Evolutionary conservation across 2,329 filamentous ascomycete species (phyloP).

Genomic region (Chaetomium sp.): DNA sequence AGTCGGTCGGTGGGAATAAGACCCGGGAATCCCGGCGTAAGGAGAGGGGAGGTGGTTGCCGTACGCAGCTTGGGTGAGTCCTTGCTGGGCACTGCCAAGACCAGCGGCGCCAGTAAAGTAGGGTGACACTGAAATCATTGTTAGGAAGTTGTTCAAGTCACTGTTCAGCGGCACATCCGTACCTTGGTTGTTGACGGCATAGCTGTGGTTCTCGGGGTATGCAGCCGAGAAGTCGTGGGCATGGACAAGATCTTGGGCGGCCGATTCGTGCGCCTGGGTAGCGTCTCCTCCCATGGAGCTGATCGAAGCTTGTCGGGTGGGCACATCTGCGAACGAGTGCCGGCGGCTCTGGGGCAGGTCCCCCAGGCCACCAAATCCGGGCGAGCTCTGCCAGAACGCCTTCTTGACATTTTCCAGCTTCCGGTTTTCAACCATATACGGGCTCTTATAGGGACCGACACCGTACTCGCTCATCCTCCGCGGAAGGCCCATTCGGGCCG

Average conservation of each 20-base stretch:
- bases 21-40: slow-evolving; percentile 49
- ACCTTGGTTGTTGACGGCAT: slow-evolving; percentile 42
- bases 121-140: slow-evolving; percentile 34
- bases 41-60: slow-evolving; percentile 50
- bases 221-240: slow-evolving; percentile 47
- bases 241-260: slow-evolving; percentile 48
- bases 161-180: slow-evolving; percentile 34
- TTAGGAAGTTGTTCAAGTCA: slow-evolving; percentile 32
- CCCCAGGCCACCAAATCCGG: slow-evolving; percentile 63
- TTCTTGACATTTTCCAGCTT: slow-evolving; percentile 68
- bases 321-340: slow-evolving; percentile 76
- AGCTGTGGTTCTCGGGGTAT: slow-evolving; percentile 44
- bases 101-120: slow-evolving; percentile 44
- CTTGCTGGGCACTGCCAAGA: slow-evolving; percentile 41
- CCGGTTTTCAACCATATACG: slow-evolving; percentile 59
- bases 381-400: slow-evolving; percentile 70
- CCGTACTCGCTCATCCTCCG: slow-evolving; percentile 62
- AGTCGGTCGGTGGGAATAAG: slow-evolving; percentile 54
- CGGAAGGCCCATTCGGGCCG: slow-evolving; percentile 48
- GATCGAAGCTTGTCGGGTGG: slow-evolving; percentile 64
- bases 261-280: slow-evolving; percentile 50
- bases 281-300: slow-evolving; percentile 60
- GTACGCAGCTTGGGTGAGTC: slow-evolving; percentile 44
- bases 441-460: slow-evolving; percentile 49
- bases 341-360: slow-evolving; percentile 74